Evolutionary conservation across 768 basidiomycete genomes (phyloP), one percentile per base, ranked within the genome.

Genomic region (Gelatoporia subvermispora): DNA sequence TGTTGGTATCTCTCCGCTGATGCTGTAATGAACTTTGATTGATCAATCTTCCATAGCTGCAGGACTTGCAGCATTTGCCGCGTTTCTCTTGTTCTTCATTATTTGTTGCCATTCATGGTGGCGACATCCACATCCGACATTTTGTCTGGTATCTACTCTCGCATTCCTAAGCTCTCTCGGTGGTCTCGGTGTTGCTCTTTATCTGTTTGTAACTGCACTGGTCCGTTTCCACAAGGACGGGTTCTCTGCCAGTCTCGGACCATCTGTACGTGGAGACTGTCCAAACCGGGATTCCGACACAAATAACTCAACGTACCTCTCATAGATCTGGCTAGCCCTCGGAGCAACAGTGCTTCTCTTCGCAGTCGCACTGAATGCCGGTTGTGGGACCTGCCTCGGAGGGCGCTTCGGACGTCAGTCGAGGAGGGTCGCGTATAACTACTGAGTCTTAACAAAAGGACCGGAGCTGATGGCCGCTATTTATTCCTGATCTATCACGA

Each of bases 291-390:
- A 21, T 16, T 16, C 48, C n/a, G 44, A 58, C 17, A 36, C 48
- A 51, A 49, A 50, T 41, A 22, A 50, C 44, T 21, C 15, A 5
- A 22, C 16, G 36, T 22, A 38, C 35, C 28, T 21, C 20, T 25
- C 31, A 8, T 37, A 63, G 62, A 46, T 58, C n/a, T 63, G 62
- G 62, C 59, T 63, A 50, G 50, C 60, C 3, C 38, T 60, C 3
- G 60, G 45, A 3, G 58, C 62, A 10, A 53, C 54, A 1, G 55
- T 49, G 11, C 21, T 53, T 1, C 49, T 61, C 34, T 38, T 59
- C 3, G 13, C 55, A 7, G 51, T 63, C 16, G 48, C 56, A 3
- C 18, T 57, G 28, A 61, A 58, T 35, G 53, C 58, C 18, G 56
- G 54, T 4, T 57, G 60, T 31, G 62, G 54, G 10, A 53, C 54